These are phyloP conservation scores for Cynanchum wilfordii DNA, from an alignment of 257 asterid genomes.

Conservation along the genomic window DNA sequence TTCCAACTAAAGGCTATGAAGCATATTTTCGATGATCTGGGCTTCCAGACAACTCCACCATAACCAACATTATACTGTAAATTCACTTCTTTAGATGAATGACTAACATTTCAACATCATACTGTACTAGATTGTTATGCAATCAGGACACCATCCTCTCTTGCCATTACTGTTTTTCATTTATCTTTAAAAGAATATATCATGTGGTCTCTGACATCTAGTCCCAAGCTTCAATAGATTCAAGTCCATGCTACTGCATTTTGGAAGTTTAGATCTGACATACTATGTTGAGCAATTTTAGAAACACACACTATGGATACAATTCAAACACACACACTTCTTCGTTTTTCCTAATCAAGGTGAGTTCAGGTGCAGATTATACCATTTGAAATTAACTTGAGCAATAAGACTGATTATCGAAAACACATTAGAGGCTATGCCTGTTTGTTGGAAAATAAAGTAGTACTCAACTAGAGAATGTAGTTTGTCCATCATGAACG, in stretches of 20 bases:
- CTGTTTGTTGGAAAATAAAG: background rate
- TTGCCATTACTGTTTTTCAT: background rate
- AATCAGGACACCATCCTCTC: background rate
- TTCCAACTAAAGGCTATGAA: too few relatives aligned
- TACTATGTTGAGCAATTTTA: background rate
- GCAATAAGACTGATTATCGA: background rate
- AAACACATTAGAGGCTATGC: background rate
- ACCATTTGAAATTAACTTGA: background rate
- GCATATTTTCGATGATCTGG: background rate
- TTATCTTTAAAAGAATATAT: background rate
- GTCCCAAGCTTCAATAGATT: conserved; percentile 2
- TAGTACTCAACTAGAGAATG: background rate
- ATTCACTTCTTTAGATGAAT: background rate
- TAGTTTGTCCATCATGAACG: background rate
- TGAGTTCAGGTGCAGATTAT: background rate
- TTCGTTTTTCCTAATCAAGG: background rate
- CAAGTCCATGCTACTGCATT: background rate
- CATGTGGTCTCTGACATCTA: background rate
- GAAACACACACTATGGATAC: background rate
- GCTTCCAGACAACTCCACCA: background rate
- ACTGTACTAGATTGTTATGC: background rate
- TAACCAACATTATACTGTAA: background rate
- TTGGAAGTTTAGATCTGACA: background rate
- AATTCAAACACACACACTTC: background rate
- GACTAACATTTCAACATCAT: background rate